These are phyloP conservation scores for Calonectria naviculata DNA, from an alignment of 2,329 filamentous ascomycete species.

Conservation along the genomic window DNA sequence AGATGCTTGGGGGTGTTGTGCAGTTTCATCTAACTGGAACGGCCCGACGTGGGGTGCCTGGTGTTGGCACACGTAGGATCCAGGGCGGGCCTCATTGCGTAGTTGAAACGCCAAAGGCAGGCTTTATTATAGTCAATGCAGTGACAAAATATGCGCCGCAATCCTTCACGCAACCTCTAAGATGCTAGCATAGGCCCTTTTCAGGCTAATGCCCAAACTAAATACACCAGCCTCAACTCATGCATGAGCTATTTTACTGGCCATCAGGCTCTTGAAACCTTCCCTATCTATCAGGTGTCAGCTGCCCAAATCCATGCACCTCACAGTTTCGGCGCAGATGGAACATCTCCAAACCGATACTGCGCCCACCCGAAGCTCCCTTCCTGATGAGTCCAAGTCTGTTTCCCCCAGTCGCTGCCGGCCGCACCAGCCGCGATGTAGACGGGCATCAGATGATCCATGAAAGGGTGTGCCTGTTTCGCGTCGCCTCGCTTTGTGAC, in stretches of 20 bases:
- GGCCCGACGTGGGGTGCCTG: neutral
- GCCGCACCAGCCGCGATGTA: slow-evolving; percentile 60
- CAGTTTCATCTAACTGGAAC: neutral
- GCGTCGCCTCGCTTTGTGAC: slow-evolving; percentile 56
- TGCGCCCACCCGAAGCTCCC: slow-evolving; percentile 58
- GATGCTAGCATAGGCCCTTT: neutral
- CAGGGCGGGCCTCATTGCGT: neutral
- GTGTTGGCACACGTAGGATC: neutral
- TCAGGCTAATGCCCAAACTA: neutral
- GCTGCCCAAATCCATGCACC: slow-evolving; percentile 17
- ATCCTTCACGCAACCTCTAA: too few species aligned
- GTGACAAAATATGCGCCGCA: neutral
- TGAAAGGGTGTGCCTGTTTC: slow-evolving; percentile 58
- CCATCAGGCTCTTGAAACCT: neutral
- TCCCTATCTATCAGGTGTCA: neutral
- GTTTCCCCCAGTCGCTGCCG: slow-evolving; percentile 53
- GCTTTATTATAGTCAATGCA: neutral
- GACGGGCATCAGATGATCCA: slow-evolving; percentile 63
- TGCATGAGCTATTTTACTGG: neutral
- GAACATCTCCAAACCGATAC: slow-evolving; percentile 57
- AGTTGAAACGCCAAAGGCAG: neutral
- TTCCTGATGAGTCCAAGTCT: slow-evolving; percentile 59
- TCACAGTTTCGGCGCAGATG: slow-evolving; percentile 15
- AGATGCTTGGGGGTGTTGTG: neutral
- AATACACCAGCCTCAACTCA: neutral